Evolutionary conservation across 83 land plant genomes (phyloP).

Genomic region (Picea abies): DNA sequence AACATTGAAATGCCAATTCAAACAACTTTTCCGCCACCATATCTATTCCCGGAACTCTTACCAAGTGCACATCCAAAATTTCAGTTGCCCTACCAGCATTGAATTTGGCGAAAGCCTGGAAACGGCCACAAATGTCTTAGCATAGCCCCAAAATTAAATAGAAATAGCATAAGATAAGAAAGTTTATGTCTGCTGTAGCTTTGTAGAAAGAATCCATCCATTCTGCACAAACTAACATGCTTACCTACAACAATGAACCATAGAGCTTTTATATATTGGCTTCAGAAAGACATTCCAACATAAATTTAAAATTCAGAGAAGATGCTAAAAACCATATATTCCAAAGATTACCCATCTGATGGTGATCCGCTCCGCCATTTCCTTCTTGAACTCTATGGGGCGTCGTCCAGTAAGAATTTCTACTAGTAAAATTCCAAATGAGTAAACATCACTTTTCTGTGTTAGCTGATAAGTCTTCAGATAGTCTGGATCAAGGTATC

Average conservation of each 20-base stretch:
- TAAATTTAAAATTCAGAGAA: neutral
- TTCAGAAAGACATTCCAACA: neutral
- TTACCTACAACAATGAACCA: neutral
- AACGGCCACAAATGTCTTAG: neutral
- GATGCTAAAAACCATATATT: neutral
- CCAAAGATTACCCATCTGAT: constrained; percentile 84
- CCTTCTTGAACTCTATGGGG: constrained; percentile 76
- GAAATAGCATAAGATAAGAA: neutral
- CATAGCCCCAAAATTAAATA: neutral
- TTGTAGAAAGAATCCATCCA: neutral
- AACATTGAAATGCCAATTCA: constrained; percentile 78
- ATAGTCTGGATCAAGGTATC: constrained; percentile 97
- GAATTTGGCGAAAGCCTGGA: constrained; percentile 74
- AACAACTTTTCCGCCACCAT: constrained; percentile 35
- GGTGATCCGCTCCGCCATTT: constrained; percentile 73
- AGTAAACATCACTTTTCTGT: constrained; percentile 91
- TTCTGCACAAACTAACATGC: neutral
- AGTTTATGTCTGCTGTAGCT: neutral
- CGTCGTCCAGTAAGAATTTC: constrained; percentile 91
- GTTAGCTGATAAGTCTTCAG: constrained; percentile 86
- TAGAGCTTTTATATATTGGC: neutral
- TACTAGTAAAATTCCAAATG: constrained; percentile 85
- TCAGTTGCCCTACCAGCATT: constrained; percentile 46
- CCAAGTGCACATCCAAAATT: constrained; percentile 62
- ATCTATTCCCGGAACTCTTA: constrained; percentile 24